Evolutionary conservation across 2,329 filamentous ascomycete genomes (phyloP), one percentile per base, ranked within the genome.

Genomic region (Penicillium sp.): DNA sequence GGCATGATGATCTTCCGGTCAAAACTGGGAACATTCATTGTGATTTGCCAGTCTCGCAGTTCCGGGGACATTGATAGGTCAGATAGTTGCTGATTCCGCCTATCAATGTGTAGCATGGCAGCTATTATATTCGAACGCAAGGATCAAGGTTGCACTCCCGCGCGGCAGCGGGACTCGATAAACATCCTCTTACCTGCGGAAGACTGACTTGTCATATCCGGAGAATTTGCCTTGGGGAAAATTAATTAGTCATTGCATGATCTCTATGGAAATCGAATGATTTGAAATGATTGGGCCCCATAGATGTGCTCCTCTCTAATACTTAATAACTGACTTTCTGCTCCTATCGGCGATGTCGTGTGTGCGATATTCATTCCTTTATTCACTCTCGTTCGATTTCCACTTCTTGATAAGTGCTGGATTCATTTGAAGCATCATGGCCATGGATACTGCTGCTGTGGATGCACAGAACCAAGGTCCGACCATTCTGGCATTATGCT

Each of bases 401-500:
- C 14, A 13, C 14, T 7, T 14, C 50, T 31, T 29, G 19, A 31
- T 23, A 13, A 21, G 7, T n/a, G 35, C 35, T 37, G 26, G 21
- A 23, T 21, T 33, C 49, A 23, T 29, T 7, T 13, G 26, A 31
- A 11, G 27, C 27, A 57, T 26, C 9, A 60, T 60, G 58, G 26
- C 50, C 21, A 43, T 23, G 7, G 47, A 46, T 27, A 51, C 54
- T 31, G 47, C 47, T 51, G 25, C 53, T 23, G 4, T 57, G 35
- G 27, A 29, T 11, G 3, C 27, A 29, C 50, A 60, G 47, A 50
- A 54, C 50, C 55, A 59, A 48, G 60, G 62, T 27, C 58, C 55
- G 14, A 58, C 58, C 27, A 55, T 62, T 51, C 9, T 68, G 7
- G 59, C 62, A 33, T 60, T 64, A 26, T 59, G 66, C 14, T 69